Base-by-base conservation (phyloP, 257 asterid species). In the Gentiana straminea region DNA sequence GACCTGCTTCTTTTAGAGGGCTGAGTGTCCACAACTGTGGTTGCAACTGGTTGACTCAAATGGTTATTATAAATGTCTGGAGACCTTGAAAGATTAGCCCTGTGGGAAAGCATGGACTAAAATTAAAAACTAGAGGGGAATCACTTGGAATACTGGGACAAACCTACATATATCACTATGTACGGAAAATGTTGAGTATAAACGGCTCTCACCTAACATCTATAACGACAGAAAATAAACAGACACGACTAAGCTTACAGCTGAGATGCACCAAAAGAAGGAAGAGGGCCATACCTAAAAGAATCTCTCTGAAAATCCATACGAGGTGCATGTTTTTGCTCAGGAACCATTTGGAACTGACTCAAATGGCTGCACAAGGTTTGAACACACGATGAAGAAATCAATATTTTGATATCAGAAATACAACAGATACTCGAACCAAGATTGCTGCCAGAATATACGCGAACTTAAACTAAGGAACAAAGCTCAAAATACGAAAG, bases 1-100 rank as follows among this genome's bases (percentile, higher is more conserved):
- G 95, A 85, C 76, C 94, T 92, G 53, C 81, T 74, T 73, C 90
- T 70, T 68, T 83, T 91, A 50, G 84, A 69, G 63, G 60, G 79
- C 58, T 77, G 84, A 68, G 52, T 70, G 67, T 80, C 83, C 12
- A 64, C 73, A 73, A 56, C 68, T 13, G 75, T 55, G 45, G 82
- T 52, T 58, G 69, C 46, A 58, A 55, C 68, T 59, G 65, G 81
- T 64, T 67, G 77, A 68, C 71, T 65, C 39, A 53, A 58, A 45
- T 69, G 77, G 49, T 57, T 62, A 64, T 65, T 51, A 52, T 59
- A 64, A 67, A 49, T 75, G 60, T 66, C 66, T 43, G 76, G 62
- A 13, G 75, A 54, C 58, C 63, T 67, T 66, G 77, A 68, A 71
- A 70, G 85, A 69, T 66, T 72, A 60, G 24, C 67, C 64, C 73